Percentiles rank a stretch among this genome's conserved stretches.
Evolutionary conservation across 208 protist genomes (phyloP).

Genomic region (Porcisia hertigi): DNA sequence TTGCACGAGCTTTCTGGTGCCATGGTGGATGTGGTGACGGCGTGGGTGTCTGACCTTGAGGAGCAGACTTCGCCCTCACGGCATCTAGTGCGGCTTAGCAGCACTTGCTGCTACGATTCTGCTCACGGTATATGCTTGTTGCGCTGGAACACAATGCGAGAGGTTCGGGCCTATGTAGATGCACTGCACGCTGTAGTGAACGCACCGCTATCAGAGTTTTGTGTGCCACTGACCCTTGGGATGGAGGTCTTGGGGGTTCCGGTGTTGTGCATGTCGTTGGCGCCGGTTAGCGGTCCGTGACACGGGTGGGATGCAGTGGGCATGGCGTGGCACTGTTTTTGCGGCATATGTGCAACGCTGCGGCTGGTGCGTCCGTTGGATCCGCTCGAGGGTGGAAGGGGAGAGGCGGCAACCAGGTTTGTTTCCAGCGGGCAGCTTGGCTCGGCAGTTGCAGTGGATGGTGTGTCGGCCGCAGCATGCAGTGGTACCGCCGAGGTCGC

Average conservation of each 20-base stretch:
- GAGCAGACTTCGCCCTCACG: slow-evolving; percentile 17
- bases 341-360: slow-evolving; percentile 40
- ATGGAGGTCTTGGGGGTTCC: slow-evolving; percentile 48
- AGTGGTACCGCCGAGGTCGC: background rate
- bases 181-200: slow-evolving; percentile 49
- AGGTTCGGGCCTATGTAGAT: slow-evolving; percentile 47
- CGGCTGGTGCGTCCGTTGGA: slow-evolving; percentile 40
- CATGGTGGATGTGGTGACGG: slow-evolving; percentile 33
- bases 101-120: slow-evolving; percentile 43
- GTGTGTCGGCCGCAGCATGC: background rate
- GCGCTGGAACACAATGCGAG: slow-evolving; percentile 42
- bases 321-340: slow-evolving; percentile 43
- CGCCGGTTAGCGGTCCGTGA: slow-evolving; percentile 42
- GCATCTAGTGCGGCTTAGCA: slow-evolving; percentile 37
- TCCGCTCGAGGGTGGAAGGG: slow-evolving; percentile 29
- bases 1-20: slow-evolving; percentile 33
- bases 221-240: slow-evolving; percentile 44
- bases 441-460: background rate
- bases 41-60: slow-evolving; percentile 47
- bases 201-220: slow-evolving; percentile 44
- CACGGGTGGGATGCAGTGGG: slow-evolving; percentile 41
- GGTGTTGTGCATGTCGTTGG: slow-evolving; percentile 48
- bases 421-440: slow-evolving; percentile 1
- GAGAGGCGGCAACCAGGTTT: slow-evolving; percentile 11
- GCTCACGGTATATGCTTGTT: slow-evolving; percentile 43